These are phyloP conservation scores for Oryza longistaminata DNA, from an alignment of 176 grass and related monocot species.

Conservation along the genomic window DNA sequence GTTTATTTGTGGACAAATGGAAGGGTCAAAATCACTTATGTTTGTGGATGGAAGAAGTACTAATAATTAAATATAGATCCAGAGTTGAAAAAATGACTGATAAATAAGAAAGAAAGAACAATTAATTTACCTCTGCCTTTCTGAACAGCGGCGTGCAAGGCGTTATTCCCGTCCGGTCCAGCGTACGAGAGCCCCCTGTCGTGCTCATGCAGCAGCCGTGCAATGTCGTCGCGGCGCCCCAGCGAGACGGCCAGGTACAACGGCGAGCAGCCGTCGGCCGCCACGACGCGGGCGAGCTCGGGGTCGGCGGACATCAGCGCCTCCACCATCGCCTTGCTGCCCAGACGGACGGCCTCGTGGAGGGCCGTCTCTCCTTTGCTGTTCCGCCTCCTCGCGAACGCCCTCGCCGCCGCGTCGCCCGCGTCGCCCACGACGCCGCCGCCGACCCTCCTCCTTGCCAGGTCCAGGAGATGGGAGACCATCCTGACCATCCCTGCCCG, in stretches of 20 bases:
- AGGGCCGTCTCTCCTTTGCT: background rate
- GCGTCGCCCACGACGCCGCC: background rate
- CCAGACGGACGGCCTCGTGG: background rate
- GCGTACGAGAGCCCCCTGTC: background rate
- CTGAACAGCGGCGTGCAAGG: conserved; percentile 16
- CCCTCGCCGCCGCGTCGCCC: background rate
- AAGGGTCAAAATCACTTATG: no score
- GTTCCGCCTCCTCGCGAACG: background rate
- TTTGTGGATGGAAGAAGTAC: no score
- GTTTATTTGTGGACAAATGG: no score
- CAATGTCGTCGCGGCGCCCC: background rate
- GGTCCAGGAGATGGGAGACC: background rate
- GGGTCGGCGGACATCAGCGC: background rate
- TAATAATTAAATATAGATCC: no score
- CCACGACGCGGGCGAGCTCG: background rate
- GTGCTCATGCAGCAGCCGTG: background rate
- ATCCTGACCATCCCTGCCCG: background rate
- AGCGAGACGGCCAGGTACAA: conserved; percentile 11
- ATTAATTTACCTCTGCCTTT: background rate
- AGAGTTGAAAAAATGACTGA: no score
- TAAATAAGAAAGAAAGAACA: background rate
- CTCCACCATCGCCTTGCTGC: background rate
- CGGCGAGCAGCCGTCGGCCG: background rate
- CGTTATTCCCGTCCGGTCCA: conserved; percentile 22
- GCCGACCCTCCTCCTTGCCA: background rate